Evolutionary conservation across 345 rosid genomes (phyloP), one percentile per base, ranked within the genome.

Genomic region (Eucalyptus victrix): DNA sequence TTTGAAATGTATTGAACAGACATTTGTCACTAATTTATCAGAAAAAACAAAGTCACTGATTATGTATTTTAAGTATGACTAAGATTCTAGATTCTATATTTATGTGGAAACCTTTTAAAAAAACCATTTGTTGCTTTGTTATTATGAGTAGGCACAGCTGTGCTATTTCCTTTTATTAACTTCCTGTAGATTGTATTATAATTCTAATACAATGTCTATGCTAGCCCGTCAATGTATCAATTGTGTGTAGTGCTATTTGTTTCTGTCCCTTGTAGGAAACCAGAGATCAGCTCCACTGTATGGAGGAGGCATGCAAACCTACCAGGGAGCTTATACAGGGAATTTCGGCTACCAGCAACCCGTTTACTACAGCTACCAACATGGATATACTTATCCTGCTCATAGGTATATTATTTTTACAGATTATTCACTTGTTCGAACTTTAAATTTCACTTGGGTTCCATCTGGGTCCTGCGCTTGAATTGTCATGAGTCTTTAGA

Each of bases 321-420:
- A 94, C 26, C 95, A 99, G 26, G 96, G 98, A 47, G 87, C 95
- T 89, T 94, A 93, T 88, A 91, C 92, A 47, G 99, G 99, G 92
- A 92, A 90, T 92, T 92, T 91, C 90, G 97, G 97, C 42, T 96
- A 97, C 91, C 99, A 97, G 94, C 98, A 95, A 49, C 96, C 95
- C 56, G 89, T 94, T 92, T 89, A 98, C 90, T 95, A 94, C 91
- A 90, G 87, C 95, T 96, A 97, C 92, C 99, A 97, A 80, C 98
- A 95, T 89, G 98, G 98, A 91, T 58, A 95, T 91, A 88, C 94
- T 92, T 96, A 96, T 89, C 99, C 98, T 93, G 92, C 96, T 72
- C 96, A 98, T 90, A 98, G 99, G 99, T 98, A 90, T 94, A 97
- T 93, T 47, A 54, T 83, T 21, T 24, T 34, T 19, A 40, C 47